Base-by-base conservation (phyloP, 331 rosid species). In the Spiraea crenata region DNA sequence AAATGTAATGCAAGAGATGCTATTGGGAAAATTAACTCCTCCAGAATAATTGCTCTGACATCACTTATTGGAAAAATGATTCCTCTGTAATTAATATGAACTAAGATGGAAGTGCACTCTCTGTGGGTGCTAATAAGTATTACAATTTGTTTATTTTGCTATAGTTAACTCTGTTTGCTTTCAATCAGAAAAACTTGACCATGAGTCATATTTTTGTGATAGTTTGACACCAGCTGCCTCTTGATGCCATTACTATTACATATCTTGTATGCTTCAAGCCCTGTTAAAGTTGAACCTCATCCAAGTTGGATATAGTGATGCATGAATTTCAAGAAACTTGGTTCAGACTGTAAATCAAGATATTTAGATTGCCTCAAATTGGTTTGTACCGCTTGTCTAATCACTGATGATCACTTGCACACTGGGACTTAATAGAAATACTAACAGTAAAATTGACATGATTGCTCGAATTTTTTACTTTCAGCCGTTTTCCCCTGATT, bases 401-500 rank as follows among this genome's bases (percentile, higher is more conserved):
- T 54, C 39, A 25, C 64, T 55, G 42, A 3, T 55, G 50, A 54
- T 46, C 57, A 25, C 17, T 9, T 7, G 25, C 42, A 9, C 31
- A 50, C 16, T 68, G 17, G 46, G 3, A 6, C 8, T 62, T 16
- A 62, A 62, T 31, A 14, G n/a, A 64, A 25, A 25, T 25, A 25
- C 31, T 25, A 25, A 25, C 31, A 25, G 2, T 0, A 25, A 25
- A 25, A 31, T 38, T 41, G 57, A 42, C 15, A 48, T 48, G 56
- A 31, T 63, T 54, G 20, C 44, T 11, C 45, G 56, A 16, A 25
- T 25, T 40, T 39, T 25, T 49, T 19, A 5, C 9, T 41, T 59
- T 56, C 17, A 38, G 13, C 60, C 46, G 6, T 62, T 41, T 72
- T 76, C 80, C 55, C 50, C 77, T 75, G 56, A 72, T 57, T 44